These are phyloP conservation scores for Solanum rostratum DNA, from an alignment of 257 asterid species.

Conservation along the genomic window DNA sequence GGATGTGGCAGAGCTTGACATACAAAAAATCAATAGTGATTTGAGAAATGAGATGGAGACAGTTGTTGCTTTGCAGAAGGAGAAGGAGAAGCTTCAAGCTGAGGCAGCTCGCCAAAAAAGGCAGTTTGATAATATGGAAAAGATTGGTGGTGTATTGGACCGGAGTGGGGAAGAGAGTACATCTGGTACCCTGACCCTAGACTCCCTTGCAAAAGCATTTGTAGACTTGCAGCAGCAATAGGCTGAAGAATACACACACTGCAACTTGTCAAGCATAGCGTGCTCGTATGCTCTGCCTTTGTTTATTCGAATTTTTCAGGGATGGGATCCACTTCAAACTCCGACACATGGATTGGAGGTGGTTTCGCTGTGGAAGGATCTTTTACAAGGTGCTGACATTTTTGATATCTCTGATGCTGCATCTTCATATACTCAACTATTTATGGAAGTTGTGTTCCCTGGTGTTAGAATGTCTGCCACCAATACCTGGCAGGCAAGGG, in stretches of 20 bases:
- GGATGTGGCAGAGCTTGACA: constrained; percentile 66
- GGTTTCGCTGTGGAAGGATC: constrained; percentile 56
- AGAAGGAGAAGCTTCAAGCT: constrained; percentile 58
- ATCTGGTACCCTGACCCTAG: constrained; percentile 49
- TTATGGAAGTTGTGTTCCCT: constrained; percentile 88
- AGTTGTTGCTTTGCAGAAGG: constrained; percentile 68
- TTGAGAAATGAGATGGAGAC: constrained; percentile 87
- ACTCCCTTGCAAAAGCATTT: constrained; percentile 61
- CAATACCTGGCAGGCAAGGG: constrained; percentile 86
- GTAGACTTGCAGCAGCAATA: constrained; percentile 42
- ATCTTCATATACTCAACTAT: constrained; percentile 68
- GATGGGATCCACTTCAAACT: constrained; percentile 92
- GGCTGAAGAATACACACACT: constrained; percentile 54
- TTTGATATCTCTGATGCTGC: constrained; percentile 28
- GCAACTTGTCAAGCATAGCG: constrained; percentile 77
- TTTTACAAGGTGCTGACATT: constrained; percentile 48
- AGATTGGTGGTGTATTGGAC: constrained; percentile 39
- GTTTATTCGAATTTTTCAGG: constrained; percentile 72
- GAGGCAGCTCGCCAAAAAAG: constrained; percentile 53
- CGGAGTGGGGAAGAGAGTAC: constrained; percentile 47
- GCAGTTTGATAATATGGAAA: constrained; percentile 59
- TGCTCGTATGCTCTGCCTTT: constrained; percentile 77
- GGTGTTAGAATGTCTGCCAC: constrained; percentile 92
- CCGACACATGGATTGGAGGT: constrained; percentile 69
- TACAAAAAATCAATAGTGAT: constrained; percentile 66